phyloP scores from a whole-genome alignment of 148 eudicot genomes.

The Heliamphora exappendiculata region DNA sequence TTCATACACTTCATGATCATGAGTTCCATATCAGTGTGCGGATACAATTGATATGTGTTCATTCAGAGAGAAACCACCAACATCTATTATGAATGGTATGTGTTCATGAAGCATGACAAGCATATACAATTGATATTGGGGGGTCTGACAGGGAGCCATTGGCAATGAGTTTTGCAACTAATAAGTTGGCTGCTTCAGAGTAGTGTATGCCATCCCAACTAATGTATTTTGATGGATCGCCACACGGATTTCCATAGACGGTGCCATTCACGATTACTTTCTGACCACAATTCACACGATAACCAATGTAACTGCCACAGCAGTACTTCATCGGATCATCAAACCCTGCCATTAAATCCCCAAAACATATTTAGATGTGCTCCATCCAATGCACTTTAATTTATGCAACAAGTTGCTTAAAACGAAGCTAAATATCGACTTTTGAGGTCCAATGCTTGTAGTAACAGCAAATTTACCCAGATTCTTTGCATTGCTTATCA shows the following conservation, averaged over 20 bases:
- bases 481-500: constrained; percentile 17
- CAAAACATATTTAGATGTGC: background rate
- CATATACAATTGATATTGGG: constrained; percentile 24
- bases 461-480: constrained; percentile 11
- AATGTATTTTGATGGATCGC: constrained; percentile 22
- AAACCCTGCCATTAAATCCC: constrained; percentile 26
- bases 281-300: constrained; percentile 4
- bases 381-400: background rate
- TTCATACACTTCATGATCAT: no score
- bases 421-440: no score
- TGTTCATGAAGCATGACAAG: constrained; percentile 18
- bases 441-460: no score
- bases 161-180: constrained; percentile 20
- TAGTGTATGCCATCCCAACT: constrained; percentile 47
- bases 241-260: constrained; percentile 19
- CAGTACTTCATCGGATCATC: constrained; percentile 23
- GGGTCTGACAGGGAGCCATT: constrained; percentile 33
- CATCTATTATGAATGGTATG: background rate
- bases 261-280: constrained; percentile 10
- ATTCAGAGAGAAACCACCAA: no score
- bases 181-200: constrained; percentile 31
- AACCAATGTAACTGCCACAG: constrained; percentile 21
- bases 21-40: no score
- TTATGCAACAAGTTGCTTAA: no score
- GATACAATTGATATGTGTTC: no score